phyloP scores from a whole-genome alignment of 2,329 filamentous ascomycete genomes.

The Aspergillus proliferans region DNA sequence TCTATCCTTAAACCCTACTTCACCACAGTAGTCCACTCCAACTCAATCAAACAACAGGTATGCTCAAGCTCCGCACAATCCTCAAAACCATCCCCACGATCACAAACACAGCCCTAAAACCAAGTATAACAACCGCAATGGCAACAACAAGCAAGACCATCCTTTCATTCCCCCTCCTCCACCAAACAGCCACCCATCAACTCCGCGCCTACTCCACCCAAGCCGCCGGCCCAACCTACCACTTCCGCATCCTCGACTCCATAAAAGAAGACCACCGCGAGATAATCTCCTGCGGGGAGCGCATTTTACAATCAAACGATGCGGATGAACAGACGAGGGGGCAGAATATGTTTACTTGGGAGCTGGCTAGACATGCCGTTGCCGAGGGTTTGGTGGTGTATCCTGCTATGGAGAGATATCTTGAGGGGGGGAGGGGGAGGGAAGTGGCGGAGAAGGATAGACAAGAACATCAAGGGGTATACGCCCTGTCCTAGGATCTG shows the following conservation, averaged over 20 bases:
- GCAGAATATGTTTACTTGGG: conserved; percentile 50
- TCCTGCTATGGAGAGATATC: conserved; percentile 47
- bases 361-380: conserved; percentile 47
- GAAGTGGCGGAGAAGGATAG: conserved; percentile 45
- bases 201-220: conserved; percentile 8
- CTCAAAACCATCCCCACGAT: neutral
- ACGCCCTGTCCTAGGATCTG: too few relatives aligned
- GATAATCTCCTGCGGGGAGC: conserved; percentile 38
- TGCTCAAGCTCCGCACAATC: neutral
- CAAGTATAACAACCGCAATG: neutral
- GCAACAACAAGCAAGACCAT: neutral
- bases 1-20: neutral
- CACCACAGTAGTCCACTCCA: neutral
- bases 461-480: conserved; percentile 37
- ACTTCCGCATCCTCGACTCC: conserved; percentile 26
- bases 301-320: conserved; percentile 37
- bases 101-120: neutral
- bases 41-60: neutral
- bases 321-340: conserved; percentile 41
- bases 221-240: conserved; percentile 2
- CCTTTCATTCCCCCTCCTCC: conserved; percentile 1
- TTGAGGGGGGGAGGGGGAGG: conserved; percentile 38
- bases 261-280: conserved; percentile 40
- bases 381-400: conserved; percentile 51
- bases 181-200: conserved; percentile 5